Conservation (phyloP, 352 stramenopile genomes). For the Phytophthora constricta region DNA sequence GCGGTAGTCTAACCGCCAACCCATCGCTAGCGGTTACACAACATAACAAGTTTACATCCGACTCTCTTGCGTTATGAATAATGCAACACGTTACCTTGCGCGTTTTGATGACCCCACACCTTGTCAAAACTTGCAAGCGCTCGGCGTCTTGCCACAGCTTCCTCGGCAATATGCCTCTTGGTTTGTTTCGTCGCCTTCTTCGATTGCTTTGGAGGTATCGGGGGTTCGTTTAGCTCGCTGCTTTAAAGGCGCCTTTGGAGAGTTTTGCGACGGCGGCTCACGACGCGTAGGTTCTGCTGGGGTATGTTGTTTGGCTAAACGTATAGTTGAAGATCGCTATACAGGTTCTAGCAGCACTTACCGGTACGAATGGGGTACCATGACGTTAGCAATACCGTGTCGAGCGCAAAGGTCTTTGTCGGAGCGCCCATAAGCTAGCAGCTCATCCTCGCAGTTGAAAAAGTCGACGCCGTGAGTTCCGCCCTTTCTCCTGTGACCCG, state of each 20-base stretch:
- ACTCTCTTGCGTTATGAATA: neutral
- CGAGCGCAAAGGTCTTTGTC: conserved; percentile 8
- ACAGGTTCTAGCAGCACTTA: neutral
- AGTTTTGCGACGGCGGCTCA: too few species aligned
- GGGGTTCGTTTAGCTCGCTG: neutral
- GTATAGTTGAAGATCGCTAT: neutral
- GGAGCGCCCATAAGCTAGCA: neutral
- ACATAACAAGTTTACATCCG: too few species aligned
- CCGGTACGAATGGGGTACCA: neutral
- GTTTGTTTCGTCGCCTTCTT: conserved; percentile 2
- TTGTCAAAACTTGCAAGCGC: conserved; percentile 8
- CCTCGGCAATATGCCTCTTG: conserved; percentile 5
- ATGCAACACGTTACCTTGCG: neutral
- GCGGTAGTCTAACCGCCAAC: too few species aligned
- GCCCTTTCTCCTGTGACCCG: neutral
- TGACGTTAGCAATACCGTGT: neutral
- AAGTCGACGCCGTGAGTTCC: neutral
- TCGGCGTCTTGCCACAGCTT: neutral
- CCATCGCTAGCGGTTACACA: too few species aligned
- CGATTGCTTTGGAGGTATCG: neutral
- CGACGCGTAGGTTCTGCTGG: too few species aligned
- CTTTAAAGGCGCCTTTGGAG: too few species aligned
- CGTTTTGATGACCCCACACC: conserved; percentile 1
- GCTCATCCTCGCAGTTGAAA: conserved; percentile 14
- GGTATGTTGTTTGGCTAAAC: too few species aligned